Evolutionary conservation across 1,284 basidiomycete species (phyloP).

Genomic region (Cryptococcus floricola): DNA sequence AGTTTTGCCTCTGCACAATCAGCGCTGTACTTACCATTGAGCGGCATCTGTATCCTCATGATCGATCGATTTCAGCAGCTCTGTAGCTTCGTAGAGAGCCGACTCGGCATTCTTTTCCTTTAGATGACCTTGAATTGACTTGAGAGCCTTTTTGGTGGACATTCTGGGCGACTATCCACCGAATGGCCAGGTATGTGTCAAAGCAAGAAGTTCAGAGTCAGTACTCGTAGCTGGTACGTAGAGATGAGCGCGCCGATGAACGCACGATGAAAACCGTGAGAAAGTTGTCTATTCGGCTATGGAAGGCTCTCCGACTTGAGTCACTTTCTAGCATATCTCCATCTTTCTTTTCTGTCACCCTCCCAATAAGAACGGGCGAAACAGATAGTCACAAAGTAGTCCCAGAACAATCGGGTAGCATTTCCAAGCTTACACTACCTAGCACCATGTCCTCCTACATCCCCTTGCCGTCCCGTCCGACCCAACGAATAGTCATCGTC

Average conservation of each 20-base stretch:
- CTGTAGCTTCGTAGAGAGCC: conserved; percentile 49
- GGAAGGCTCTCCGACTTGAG: too few relatives aligned
- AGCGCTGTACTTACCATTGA: conserved; percentile 60
- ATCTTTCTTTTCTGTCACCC: too few relatives aligned
- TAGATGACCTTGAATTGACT: conserved; percentile 73
- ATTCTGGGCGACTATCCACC: not conserved
- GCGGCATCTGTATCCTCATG: conserved; percentile 54
- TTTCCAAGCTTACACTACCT: not conserved
- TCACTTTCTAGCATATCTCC: too few relatives aligned
- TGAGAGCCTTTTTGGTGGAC: conserved; percentile 54
- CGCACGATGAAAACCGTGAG: too few relatives aligned
- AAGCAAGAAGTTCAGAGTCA: too few relatives aligned
- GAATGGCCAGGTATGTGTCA: too few relatives aligned
- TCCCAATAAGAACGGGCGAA: too few relatives aligned
- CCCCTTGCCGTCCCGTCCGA: not conserved
- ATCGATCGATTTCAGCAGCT: conserved; percentile 59
- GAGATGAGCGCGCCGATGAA: too few relatives aligned
- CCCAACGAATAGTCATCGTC: conserved; percentile 11
- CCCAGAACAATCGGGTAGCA: too few relatives aligned
- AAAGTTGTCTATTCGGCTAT: too few relatives aligned
- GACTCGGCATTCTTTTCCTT: conserved; percentile 66
- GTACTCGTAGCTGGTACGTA: too few relatives aligned
- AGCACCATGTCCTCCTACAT: not conserved
- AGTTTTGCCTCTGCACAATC: not conserved
- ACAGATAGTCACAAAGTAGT: too few relatives aligned